Base-by-base conservation (phyloP, 2,329 filamentous ascomycete genomes). In the Pseudogymnoascus sp. region DNA sequence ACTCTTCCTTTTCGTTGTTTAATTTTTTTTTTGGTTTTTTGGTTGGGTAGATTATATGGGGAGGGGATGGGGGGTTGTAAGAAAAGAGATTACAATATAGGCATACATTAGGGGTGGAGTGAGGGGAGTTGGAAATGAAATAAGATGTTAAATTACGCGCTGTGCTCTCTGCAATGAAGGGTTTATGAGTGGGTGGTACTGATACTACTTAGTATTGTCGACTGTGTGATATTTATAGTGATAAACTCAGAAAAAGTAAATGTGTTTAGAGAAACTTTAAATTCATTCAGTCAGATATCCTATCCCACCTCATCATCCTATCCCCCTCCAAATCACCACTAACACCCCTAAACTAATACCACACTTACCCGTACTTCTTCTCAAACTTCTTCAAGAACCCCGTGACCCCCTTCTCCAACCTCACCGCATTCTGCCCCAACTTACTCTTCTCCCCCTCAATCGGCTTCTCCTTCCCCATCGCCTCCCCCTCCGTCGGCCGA, bases 351-450 rank as follows among this genome's bases (percentile, higher is more conserved):
- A n/a, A n/a, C n/a, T n/a, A 46, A 15, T 21, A 26, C 21, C 6
- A 26, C 44, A 50, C 29, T 64, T 67, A 74, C 10, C 72, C 72
- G 67, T 71, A 70, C 66, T 70, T 89, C 84, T 90, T 91, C 77
- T 92, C 89, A 74, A 92, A 82, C 77, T 87, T 90, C 81, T 88
- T 91, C 67, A 92, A 75, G 79, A 91, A 87, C 6, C 86, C 85
- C 29, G 84, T 83, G 4, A 91, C 83, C 1, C 88, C 86, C 73
- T 85, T 86, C 76, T 92, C 89, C 35, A 91, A 69, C 69, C 83
- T 81, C 29, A 84, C 85, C 0, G 88, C 84, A 65, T 84, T 82
- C 72, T 86, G 83, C 69, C 89, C 88, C 31, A 91, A 74, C 71
- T 81, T 83, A 62, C 74, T 74, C 70, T 80, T 81, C 4, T 75